Conservation (phyloP, 2,329 filamentous ascomycete genomes). For the Botrytis aclada region DNA sequence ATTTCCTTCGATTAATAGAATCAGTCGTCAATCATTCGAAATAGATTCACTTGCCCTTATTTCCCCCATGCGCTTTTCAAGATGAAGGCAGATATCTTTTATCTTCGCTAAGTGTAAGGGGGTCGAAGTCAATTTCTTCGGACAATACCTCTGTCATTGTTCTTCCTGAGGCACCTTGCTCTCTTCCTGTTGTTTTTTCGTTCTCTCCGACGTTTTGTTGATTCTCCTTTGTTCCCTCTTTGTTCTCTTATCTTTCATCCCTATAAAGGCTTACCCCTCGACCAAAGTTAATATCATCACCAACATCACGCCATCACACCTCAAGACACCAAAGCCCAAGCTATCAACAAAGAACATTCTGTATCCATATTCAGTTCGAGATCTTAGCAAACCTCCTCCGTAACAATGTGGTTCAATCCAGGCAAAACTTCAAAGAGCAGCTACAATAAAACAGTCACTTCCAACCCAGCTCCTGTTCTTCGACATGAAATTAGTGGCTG, state of each 20-base stretch:
- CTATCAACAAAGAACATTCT: not conserved
- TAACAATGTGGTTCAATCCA: not conserved
- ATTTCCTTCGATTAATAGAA: not conserved
- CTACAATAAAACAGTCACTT: not conserved
- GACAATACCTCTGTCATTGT: not conserved
- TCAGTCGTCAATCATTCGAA: not conserved
- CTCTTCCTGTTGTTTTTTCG: not conserved
- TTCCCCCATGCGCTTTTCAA: not conserved
- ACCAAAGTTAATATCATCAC: not conserved
- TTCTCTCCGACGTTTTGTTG: not conserved
- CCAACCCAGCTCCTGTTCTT: not conserved
- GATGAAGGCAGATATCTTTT: not conserved
- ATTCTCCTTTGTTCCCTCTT: not conserved
- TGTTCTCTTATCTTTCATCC: not conserved
- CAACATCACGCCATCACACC: not conserved
- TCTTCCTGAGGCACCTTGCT: not conserved
- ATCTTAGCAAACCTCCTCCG: not conserved
- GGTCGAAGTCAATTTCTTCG: not conserved
- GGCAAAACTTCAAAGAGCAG: not conserved
- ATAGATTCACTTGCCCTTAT: not conserved
- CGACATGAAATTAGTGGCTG: not conserved
- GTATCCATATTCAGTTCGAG: not conserved
- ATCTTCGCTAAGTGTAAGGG: not conserved
- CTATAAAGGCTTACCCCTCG: not conserved
- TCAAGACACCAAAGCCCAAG: not conserved